Evolutionary conservation across 768 basidiomycete species (phyloP), one percentile per base, ranked within the genome.

Genomic region (Lentinus brumalis): DNA sequence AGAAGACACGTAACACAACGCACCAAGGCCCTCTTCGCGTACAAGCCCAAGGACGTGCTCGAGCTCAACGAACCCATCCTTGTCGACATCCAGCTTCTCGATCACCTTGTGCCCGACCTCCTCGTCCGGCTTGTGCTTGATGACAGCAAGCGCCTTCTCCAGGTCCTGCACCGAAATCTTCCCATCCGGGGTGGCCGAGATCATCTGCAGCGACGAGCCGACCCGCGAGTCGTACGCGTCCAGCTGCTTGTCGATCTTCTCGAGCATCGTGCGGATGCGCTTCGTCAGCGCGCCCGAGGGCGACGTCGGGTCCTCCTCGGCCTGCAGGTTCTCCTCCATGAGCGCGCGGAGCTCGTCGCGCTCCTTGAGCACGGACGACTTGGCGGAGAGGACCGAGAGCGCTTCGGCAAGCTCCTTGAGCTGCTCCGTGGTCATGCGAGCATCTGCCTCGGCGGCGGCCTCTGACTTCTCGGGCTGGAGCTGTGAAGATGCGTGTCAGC

Each of bases 341-440:
- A 99, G 79, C 8, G 82, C 82, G 35, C 87, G 86, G 29, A 98
- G 83, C 76, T 98, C 97, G 66, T 91, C 88, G 40, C 96, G 89
- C 76, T 99, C 97, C 77, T 98, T 95, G 59, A 98, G 83, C 39
- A 98, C 96, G 63, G 90, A 92, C 4, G 94, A 96, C 74, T 91
- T 95, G 60, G 96, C 91, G 16, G 94, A 96, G 56, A 98, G 79
- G 69, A 98, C 84, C 3, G 90, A 87, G 57, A 98, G 78, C 2
- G 96, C 95, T 65, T 96, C 95, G 41, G 89, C 89, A 40, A 99
- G 84, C 75, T 99, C 97, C 70, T 89, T 91, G 26, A 99, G 82
- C 69, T 99, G 96, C 69, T 98, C 96, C 10, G 90, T 86, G 2
- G 95, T 98, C 96, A 99, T 98, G 46, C 94, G 88, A n/a, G 94